A percentile compares a stretch with the other conserved stretches of the same genome.
Conservation (phyloP, 768 basidiomycete genomes). For the Scleroderma bovista region DNA sequence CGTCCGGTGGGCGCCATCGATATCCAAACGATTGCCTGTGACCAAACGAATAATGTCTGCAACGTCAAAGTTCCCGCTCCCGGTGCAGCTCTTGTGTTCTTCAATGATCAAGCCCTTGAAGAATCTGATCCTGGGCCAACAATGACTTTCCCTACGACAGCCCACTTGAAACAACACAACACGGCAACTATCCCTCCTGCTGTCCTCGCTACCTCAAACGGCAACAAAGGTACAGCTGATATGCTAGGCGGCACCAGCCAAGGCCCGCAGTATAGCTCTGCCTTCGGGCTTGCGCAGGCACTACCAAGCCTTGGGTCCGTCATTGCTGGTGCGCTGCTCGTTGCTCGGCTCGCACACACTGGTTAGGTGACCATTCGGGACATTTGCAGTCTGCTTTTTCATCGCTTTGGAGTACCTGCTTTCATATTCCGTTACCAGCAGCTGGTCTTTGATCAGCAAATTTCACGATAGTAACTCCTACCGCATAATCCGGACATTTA, state of each 20-base stretch:
- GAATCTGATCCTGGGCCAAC: slow-evolving; percentile 31
- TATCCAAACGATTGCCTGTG: slow-evolving; percentile 57
- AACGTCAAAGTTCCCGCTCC: slow-evolving; percentile 61
- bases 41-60: slow-evolving; percentile 49
- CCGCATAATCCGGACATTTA: background rate
- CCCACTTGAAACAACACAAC: slow-evolving; percentile 47
- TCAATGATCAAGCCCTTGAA: slow-evolving; percentile 38
- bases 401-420: slow-evolving; percentile 7
- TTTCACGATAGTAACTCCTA: background rate
- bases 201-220: slow-evolving; percentile 64
- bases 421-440: slow-evolving; percentile 7
- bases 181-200: slow-evolving; percentile 51
- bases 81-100: slow-evolving; percentile 70
- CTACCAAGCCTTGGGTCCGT: slow-evolving; percentile 9
- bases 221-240: slow-evolving; percentile 32
- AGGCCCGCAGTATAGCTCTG: background rate
- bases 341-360: slow-evolving; percentile 5
- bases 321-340: slow-evolving; percentile 12
- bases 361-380: background rate
- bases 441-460: background rate
- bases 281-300: slow-evolving; percentile 6
- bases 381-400: slow-evolving; percentile 5
- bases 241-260: slow-evolving; percentile 7
- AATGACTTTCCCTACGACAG: slow-evolving; percentile 53
- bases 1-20: slow-evolving; percentile 49